Base-by-base conservation (phyloP, 768 basidiomycete genomes). In the Ramaria sp. region DNA sequence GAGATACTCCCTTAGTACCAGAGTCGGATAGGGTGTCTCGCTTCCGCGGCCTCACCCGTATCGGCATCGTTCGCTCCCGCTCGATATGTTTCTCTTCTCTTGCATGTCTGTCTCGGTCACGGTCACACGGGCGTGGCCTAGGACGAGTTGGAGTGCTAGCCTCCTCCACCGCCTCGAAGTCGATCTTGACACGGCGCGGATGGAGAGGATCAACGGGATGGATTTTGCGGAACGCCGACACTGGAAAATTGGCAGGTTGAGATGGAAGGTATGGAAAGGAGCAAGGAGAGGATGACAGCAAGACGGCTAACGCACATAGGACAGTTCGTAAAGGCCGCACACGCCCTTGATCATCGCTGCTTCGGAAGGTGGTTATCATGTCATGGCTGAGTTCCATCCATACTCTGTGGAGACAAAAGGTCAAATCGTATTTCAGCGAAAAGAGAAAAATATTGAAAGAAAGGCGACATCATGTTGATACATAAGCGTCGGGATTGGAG, bases 311-410 rank as follows among this genome's bases (percentile, higher is more conserved):
- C 75, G 60, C 56, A 83, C 82, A 66, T 22, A 82, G 61, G 10
- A 82, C 62, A 8, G 77, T 73, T 25, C 71, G 67, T 20, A 79
- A 48, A 9, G 83, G 83, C n/a, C 75, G 69, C 6, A 78, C 73
- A 39, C 71, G 70, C 37, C 78, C 79, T 53, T 74, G 71, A 6
- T 80, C 78, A 15, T 71, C 73, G 49, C 77, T 75, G 20, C 78
- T 78, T 0, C 75, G 70, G 59, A 77, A 83, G 1, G 72, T 69
- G 55, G 78, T 78, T 30, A 82, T 55, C 76, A 82, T 80, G 55
- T 83, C 82, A 39, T 73, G 69, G 0, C 73, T 74, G 16, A 85
- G 65, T 61, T 83, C 82, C 62, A 83, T 58, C 83, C 83, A 83
- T 4, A 83, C 67, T 24, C 78, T 71, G 25, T 66, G 67, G 4